These are phyloP conservation scores for Gossypioides kirkii DNA, from an alignment of 345 rosid species.

Conservation along the genomic window DNA sequence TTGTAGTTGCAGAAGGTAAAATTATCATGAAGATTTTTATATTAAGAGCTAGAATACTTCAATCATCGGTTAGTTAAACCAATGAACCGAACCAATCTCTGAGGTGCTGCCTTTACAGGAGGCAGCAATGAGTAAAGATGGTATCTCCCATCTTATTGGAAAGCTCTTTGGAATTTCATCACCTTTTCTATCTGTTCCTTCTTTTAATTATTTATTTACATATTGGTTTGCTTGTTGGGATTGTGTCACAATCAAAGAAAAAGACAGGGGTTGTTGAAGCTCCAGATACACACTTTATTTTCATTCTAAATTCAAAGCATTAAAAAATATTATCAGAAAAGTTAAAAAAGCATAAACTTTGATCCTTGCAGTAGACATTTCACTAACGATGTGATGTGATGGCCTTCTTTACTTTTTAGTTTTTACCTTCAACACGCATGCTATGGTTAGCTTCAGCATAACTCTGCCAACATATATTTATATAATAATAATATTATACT, in stretches of 20 bases:
- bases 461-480: neutral
- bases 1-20: too few relatives aligned
- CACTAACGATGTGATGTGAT: neutral
- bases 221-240: too few relatives aligned
- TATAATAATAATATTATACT: too few relatives aligned
- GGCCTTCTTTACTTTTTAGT: conserved; percentile 8
- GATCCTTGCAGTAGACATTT: conserved; percentile 16
- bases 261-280: too few relatives aligned
- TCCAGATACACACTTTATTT: too few relatives aligned
- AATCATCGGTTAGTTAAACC: too few relatives aligned
- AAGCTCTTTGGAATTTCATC: neutral
- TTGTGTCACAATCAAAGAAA: too few relatives aligned
- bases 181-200: neutral
- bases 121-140: conserved; percentile 8
- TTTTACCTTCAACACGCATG: conserved; percentile 7
- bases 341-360: conserved; percentile 16
- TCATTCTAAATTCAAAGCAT: too few relatives aligned
- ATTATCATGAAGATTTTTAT: too few relatives aligned
- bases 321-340: too few relatives aligned
- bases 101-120: neutral
- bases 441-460: neutral
- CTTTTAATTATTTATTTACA: neutral
- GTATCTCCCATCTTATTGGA: conserved; percentile 7
- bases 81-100: too few relatives aligned
- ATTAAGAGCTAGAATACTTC: too few relatives aligned